These are phyloP conservation scores for Adansonia grandidieri DNA, from an alignment of 441 rosid genomes.

Conservation along the genomic window DNA sequence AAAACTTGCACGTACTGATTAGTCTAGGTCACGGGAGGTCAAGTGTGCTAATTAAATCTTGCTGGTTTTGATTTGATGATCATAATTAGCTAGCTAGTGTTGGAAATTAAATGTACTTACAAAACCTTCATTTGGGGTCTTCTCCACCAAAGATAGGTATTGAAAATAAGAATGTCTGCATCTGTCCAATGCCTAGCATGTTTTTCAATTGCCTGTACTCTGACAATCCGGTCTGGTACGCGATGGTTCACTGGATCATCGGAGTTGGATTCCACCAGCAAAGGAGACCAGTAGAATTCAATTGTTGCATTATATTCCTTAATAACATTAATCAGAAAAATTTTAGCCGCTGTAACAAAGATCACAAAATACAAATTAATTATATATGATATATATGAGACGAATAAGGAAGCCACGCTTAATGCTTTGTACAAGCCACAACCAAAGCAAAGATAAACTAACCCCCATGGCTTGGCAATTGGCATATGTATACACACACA, in stretches of 20 bases:
- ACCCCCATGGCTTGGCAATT: too few species aligned
- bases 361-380: not conserved
- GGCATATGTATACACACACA: too few species aligned
- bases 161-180: conserved; percentile 60
- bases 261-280: conserved; percentile 71
- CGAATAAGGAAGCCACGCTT: not conserved
- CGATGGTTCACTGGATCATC: conserved; percentile 62
- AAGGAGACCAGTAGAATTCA: conserved; percentile 67
- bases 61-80: not conserved
- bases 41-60: not conserved
- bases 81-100: not conserved
- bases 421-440: not conserved
- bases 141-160: conserved; percentile 75
- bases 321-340: conserved; percentile 18
- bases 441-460: too few species aligned
- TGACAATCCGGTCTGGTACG: conserved; percentile 52
- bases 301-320: conserved; percentile 67
- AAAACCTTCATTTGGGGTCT: conserved; percentile 50
- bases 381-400: not conserved
- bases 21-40: not conserved
- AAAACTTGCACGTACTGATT: not conserved
- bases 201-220: conserved; percentile 59
- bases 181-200: conserved; percentile 69
- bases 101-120: conserved; percentile 43
- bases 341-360: conserved; percentile 19